phyloP scores from a whole-genome alignment of 768 basidiomycete genomes.

The Rossbeevera mucosa region DNA sequence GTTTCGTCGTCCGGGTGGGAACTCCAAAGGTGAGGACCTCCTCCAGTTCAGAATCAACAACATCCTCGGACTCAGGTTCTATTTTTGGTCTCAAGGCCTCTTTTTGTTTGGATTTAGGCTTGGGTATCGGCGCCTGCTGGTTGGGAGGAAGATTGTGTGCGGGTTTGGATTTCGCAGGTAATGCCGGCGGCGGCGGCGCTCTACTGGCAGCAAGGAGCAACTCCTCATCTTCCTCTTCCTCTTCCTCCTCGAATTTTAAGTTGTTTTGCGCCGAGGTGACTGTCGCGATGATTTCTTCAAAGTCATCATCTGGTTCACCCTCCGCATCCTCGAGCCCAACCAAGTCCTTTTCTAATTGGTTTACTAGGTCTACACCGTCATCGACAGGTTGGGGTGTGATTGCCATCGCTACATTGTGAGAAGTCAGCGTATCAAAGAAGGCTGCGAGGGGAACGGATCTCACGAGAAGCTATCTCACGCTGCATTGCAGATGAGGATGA shows the following conservation, averaged over 20 bases:
- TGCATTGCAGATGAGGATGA: conserved; percentile 17
- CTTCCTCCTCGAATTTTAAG: conserved; percentile 29
- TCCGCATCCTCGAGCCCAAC: conserved; percentile 33
- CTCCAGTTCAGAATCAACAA: conserved; percentile 34
- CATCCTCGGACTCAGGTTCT: conserved; percentile 13
- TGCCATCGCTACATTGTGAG: conserved; percentile 14
- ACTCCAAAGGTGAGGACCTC: conserved; percentile 48
- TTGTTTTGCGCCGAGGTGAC: conserved; percentile 24
- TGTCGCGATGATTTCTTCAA: conserved; percentile 37
- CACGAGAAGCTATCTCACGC: conserved; percentile 21
- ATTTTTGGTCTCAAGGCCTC: conserved; percentile 20
- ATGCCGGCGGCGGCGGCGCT: conserved; percentile 17
- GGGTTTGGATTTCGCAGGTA: conserved; percentile 33
- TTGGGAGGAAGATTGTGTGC: conserved; percentile 22
- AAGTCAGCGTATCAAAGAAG: conserved; percentile 1
- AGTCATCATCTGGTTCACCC: conserved; percentile 42
- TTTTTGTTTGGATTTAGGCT: conserved; percentile 27
- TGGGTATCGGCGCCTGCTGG: conserved; percentile 19
- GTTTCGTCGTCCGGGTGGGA: conserved; percentile 25
- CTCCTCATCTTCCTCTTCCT: conserved; percentile 32
- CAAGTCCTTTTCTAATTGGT: conserved; percentile 26
- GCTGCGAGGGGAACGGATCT: conserved; percentile 1
- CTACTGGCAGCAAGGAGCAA: conserved; percentile 22
- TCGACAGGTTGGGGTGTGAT: conserved; percentile 23
- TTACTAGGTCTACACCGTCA: conserved; percentile 26